These are phyloP conservation scores for Lachancea dasiensis DNA, from an alignment of 805 yeast genomes.

Conservation along the genomic window DNA sequence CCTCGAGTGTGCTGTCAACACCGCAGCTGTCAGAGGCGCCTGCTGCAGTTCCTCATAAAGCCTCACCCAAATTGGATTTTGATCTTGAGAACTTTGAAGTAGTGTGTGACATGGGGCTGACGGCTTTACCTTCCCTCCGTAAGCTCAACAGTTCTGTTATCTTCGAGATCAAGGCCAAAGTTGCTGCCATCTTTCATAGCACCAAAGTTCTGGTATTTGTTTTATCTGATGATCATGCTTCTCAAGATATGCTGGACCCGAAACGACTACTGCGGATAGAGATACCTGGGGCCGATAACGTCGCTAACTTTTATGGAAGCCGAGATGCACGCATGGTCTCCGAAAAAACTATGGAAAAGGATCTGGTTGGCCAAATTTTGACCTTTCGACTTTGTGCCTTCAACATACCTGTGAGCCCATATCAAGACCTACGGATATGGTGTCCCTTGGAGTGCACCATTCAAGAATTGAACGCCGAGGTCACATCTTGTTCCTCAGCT, in stretches of 20 bases:
- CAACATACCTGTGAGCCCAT: conserved; percentile 2
- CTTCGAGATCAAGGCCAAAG: conserved; percentile 6
- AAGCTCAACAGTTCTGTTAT: not conserved
- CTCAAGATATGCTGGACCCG: conserved; percentile 15
- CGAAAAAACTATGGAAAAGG: not conserved
- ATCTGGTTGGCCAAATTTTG: conserved; percentile 1
- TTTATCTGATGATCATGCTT: conserved; percentile 12
- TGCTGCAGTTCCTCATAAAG: not conserved
- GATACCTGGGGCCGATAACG: conserved; percentile 13
- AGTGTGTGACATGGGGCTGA: conserved; percentile 2
- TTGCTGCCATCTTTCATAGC: conserved; percentile 4
- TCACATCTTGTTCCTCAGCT: not conserved
- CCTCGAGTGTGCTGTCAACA: not conserved
- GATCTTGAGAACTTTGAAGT: not conserved
- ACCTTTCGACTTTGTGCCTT: conserved; percentile 5
- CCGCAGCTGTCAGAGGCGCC: not conserved
- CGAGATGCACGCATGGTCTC: not conserved
- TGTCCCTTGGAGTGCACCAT: conserved; percentile 22
- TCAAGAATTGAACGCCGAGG: conserved; percentile 17
- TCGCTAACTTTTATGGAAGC: conserved; percentile 14
- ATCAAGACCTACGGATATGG: conserved; percentile 15
- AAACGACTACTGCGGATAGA: conserved; percentile 15
- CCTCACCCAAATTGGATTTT: conserved; percentile 1
- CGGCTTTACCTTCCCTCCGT: not conserved
- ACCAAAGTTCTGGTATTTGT: conserved; percentile 6